These are phyloP conservation scores for Dacryopinax primogenitus DNA, from an alignment of 768 basidiomycete species.

Conservation along the genomic window DNA sequence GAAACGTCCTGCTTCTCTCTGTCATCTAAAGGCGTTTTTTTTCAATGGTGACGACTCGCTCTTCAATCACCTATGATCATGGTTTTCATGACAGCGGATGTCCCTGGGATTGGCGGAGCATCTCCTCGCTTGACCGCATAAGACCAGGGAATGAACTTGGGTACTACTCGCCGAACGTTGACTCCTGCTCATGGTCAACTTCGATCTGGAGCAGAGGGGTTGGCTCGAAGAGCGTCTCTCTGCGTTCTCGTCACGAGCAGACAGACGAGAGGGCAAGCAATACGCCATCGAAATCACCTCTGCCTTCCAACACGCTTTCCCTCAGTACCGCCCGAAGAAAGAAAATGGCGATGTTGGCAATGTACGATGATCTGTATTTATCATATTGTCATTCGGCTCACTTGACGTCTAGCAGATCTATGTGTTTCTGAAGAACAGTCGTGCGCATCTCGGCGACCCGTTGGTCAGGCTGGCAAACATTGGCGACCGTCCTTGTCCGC, in stretches of 20 bases:
- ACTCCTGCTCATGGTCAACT: background rate
- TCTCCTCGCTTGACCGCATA: no score
- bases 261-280: background rate
- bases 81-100: no score
- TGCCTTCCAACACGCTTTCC: background rate
- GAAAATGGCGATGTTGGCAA: background rate
- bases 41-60: no score
- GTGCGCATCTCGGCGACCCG: background rate
- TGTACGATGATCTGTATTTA: background rate
- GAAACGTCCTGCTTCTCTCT: no score
- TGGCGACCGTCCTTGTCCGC: no score
- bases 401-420: background rate
- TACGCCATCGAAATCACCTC: background rate
- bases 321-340: background rate
- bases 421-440: background rate
- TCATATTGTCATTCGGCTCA: background rate
- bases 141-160: no score
- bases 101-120: no score
- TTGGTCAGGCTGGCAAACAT: no score
- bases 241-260: background rate
- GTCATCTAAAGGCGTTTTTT: no score
- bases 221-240: background rate
- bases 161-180: no score
- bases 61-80: no score
- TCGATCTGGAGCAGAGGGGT: background rate